phyloP scores from a whole-genome alignment of 176 grass and related monocot species.

The Paspalum vaginatum region DNA sequence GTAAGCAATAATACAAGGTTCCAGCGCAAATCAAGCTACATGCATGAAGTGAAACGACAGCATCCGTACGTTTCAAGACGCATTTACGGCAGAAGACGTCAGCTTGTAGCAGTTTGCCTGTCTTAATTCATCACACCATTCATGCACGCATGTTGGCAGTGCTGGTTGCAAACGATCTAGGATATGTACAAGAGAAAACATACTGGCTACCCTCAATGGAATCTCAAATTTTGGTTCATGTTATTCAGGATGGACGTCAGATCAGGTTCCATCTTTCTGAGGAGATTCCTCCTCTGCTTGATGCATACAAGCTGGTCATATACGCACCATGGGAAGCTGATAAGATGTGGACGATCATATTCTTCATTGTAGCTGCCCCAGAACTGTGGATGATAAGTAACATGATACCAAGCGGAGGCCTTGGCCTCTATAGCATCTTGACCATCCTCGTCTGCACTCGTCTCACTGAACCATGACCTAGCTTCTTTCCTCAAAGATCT shows the following conservation, averaged over 20 bases:
- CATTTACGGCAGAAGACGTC: neutral
- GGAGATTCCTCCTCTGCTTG: conserved; percentile 57
- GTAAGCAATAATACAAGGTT: neutral
- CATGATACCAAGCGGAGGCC: conserved; percentile 92
- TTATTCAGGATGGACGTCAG: conserved; percentile 37
- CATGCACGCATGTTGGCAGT: conserved; percentile 30
- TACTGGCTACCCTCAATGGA: conserved; percentile 24
- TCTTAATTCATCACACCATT: conserved; percentile 16
- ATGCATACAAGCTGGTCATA: conserved; percentile 69
- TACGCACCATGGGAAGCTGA: conserved; percentile 91
- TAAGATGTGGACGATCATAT: conserved; percentile 63
- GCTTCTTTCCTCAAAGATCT: conserved; percentile 82
- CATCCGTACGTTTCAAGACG: neutral
- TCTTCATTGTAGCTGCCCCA: conserved; percentile 66
- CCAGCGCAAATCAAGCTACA: neutral
- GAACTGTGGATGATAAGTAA: conserved; percentile 69
- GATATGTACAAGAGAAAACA: conserved; percentile 23
- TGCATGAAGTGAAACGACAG: neutral
- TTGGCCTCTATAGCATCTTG: conserved; percentile 62
- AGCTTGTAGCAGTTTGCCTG: neutral
- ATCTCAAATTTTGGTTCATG: conserved; percentile 23
- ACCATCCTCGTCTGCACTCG: conserved; percentile 23
- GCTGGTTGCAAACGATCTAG: conserved; percentile 21
- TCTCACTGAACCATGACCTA: conserved; percentile 73
- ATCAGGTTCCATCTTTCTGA: conserved; percentile 38